These are phyloP conservation scores for Tetracladium setigerum DNA, from an alignment of 495 filamentous ascomycete genomes.

Conservation along the genomic window DNA sequence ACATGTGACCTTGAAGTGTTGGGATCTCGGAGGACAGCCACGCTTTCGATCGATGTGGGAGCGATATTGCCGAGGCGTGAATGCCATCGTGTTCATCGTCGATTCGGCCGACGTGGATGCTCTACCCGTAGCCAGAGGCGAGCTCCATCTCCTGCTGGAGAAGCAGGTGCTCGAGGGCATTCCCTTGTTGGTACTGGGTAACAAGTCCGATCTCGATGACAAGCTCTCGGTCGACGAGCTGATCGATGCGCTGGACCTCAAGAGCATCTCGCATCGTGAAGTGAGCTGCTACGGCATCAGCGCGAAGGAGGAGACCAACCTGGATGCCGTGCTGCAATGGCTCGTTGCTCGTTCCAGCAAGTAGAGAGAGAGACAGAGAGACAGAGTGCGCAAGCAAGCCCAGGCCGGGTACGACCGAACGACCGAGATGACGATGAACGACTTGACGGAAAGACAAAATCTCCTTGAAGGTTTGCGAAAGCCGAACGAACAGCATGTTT, in stretches of 20 bases:
- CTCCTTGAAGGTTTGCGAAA: slow-evolving; percentile 13
- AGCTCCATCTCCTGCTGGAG: slow-evolving; percentile 80
- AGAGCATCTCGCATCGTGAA: slow-evolving; percentile 82
- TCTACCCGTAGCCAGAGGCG: slow-evolving; percentile 81
- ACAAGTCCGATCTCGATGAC: slow-evolving; percentile 88
- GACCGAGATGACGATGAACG: slow-evolving; percentile 24
- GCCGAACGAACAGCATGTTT: slow-evolving; percentile 21
- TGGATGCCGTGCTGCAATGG: slow-evolving; percentile 96
- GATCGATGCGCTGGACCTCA: slow-evolving; percentile 88
- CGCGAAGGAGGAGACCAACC: slow-evolving; percentile 96
- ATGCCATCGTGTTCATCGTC: slow-evolving; percentile 97
- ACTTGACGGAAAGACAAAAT: slow-evolving; percentile 27
- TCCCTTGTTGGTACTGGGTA: slow-evolving; percentile 90
- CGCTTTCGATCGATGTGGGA: slow-evolving; percentile 99
- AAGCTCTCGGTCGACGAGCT: slow-evolving; percentile 89
- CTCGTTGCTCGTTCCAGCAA: slow-evolving; percentile 79
- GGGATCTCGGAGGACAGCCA: slow-evolving; percentile 96
- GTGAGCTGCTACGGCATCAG: slow-evolving; percentile 99
- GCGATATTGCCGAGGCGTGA: slow-evolving; percentile 93
- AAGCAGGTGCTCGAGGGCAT: slow-evolving; percentile 84
- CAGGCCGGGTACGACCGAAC: too few relatives aligned
- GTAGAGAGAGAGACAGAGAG: slow-evolving; percentile 22
- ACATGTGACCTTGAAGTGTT: slow-evolving; percentile 98
- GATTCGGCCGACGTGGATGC: slow-evolving; percentile 79
- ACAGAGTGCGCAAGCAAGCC: too few relatives aligned